Percentiles rank a stretch among this genome's conserved stretches.
These are phyloP conservation scores for Lactifluus rugatus DNA, from an alignment of 768 basidiomycete genomes.

Conservation along the genomic window DNA sequence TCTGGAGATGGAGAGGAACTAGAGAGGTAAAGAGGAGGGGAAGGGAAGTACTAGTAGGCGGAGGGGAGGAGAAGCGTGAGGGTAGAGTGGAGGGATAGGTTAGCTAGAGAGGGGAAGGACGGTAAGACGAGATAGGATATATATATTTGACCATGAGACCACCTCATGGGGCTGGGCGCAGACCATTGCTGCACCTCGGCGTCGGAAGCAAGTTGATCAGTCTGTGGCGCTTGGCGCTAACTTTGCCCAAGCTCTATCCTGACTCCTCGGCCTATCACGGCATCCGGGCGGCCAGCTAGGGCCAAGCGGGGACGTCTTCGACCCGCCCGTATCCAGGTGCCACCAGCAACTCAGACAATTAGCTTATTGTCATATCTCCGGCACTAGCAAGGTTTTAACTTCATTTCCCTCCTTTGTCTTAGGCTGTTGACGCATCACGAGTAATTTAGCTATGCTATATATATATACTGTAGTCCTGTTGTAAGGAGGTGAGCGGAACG, in stretches of 20 bases:
- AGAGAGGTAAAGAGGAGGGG: neutral
- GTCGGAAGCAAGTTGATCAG: neutral
- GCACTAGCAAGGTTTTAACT: too few species aligned
- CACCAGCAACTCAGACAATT: neutral
- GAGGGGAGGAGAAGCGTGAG: neutral
- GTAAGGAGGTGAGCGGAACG: too few species aligned
- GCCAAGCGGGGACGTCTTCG: neutral
- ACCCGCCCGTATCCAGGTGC: neutral
- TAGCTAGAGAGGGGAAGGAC: neutral
- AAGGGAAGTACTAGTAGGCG: neutral
- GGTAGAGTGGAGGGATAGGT: neutral
- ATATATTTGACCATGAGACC: slow-evolving; percentile 2
- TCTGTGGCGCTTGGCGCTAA: neutral
- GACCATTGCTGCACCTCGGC: neutral
- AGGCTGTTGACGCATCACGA: neutral
- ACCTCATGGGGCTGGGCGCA: slow-evolving; percentile 5
- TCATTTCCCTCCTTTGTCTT: neutral
- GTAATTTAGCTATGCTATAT: neutral
- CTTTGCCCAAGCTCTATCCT: neutral
- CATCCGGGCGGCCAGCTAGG: neutral
- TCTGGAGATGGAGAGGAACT: neutral
- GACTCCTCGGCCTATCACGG: neutral
- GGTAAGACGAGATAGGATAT: slow-evolving; percentile 9
- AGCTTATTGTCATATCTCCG: neutral
- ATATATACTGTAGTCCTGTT: too few species aligned